Percentiles rank a stretch among this genome's conserved stretches.
These are phyloP conservation scores for Sindora glabra DNA, from an alignment of 306 rosid species.

Conservation along the genomic window DNA sequence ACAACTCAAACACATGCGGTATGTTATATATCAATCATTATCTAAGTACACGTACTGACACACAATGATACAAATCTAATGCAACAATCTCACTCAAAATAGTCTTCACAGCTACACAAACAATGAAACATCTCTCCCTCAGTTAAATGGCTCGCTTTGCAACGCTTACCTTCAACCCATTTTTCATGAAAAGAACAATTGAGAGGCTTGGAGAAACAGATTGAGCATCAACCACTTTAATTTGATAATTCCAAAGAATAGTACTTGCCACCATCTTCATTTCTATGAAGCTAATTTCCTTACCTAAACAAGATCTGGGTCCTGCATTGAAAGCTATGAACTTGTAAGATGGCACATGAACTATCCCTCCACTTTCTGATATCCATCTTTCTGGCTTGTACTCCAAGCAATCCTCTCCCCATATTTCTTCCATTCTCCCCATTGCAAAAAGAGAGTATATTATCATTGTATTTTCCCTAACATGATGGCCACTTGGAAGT, in stretches of 20 bases:
- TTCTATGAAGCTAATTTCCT: slow-evolving; percentile 5
- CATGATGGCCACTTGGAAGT: slow-evolving; percentile 24
- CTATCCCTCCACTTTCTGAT: neutral
- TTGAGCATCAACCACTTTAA: neutral
- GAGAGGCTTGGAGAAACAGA: neutral
- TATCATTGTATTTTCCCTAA: neutral
- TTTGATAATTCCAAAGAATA: neutral
- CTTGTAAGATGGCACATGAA: slow-evolving; percentile 4
- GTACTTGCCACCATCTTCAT: slow-evolving; percentile 11
- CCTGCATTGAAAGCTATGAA: slow-evolving; percentile 23
- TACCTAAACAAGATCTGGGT: slow-evolving; percentile 24
- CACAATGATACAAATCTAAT: no score
- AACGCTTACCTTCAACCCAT: slow-evolving; percentile 14
- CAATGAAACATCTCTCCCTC: no score
- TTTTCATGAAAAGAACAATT: slow-evolving; percentile 15
- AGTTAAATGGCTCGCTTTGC: neutral
- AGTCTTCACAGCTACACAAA: no score
- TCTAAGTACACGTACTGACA: no score
- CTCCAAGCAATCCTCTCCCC: slow-evolving; percentile 23
- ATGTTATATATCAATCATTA: no score
- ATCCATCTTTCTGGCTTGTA: slow-evolving; percentile 37
- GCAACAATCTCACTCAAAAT: no score
- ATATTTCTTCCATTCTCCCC: slow-evolving; percentile 21
- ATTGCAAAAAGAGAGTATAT: slow-evolving; percentile 1
- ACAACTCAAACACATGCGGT: no score